Conservation (phyloP, 192 early-diverging fungal genomes). For the Podila clonocystis region DNA sequence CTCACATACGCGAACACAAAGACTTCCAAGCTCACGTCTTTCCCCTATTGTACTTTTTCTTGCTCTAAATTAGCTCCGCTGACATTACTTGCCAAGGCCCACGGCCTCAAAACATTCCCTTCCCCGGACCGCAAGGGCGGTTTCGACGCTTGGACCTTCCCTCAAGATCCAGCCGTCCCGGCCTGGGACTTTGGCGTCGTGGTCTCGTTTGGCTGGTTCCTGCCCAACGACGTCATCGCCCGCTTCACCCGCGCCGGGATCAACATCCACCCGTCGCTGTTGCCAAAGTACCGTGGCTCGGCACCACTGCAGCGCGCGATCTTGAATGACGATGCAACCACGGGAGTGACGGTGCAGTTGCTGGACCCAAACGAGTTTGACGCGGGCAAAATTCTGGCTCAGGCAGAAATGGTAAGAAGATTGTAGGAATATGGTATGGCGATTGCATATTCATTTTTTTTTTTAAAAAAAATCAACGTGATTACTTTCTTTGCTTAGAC, state of each 20-base stretch:
- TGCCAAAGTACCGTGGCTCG: constrained; percentile 94
- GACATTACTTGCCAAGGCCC: constrained; percentile 28
- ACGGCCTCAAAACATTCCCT: constrained; percentile 34
- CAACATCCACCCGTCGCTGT: constrained; percentile 94
- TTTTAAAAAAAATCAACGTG: background rate
- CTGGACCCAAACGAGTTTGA: constrained; percentile 83
- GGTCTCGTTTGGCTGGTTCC: constrained; percentile 94
- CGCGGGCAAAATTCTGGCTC: constrained; percentile 83
- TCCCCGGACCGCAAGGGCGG: constrained; percentile 38
- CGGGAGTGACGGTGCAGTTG: constrained; percentile 91
- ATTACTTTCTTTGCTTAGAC: constrained; percentile 43
- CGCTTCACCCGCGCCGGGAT: constrained; percentile 75
- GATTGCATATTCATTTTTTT: background rate
- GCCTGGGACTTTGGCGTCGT: constrained; percentile 83
- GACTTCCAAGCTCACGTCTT: too few species aligned
- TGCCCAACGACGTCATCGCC: constrained; percentile 77
- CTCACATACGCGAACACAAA: too few species aligned
- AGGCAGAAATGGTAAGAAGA: constrained; percentile 65
- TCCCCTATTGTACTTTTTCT: too few species aligned
- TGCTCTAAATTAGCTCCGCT: constrained; percentile 37
- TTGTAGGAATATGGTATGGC: background rate
- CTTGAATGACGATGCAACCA: constrained; percentile 73
- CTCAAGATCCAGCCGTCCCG: constrained; percentile 13
- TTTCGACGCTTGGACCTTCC: constrained; percentile 40
- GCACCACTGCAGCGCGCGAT: constrained; percentile 91